phyloP scores from a whole-genome alignment of 495 filamentous ascomycete genomes.

The Geoglossum glabrum region DNA sequence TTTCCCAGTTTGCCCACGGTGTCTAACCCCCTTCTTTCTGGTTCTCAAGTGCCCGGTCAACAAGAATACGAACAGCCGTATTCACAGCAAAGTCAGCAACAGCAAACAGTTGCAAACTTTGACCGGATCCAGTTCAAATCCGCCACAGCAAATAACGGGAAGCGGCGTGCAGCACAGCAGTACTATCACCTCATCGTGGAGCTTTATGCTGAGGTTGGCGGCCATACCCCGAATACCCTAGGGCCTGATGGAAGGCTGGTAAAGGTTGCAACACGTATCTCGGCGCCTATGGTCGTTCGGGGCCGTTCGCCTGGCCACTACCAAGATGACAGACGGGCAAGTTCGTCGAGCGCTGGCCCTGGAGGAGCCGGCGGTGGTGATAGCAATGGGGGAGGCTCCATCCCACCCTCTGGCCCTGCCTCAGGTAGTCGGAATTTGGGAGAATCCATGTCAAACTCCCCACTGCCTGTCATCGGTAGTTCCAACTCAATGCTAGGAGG shows the following conservation, averaged over 20 bases:
- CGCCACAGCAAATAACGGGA: constrained; percentile 91
- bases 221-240: constrained; percentile 11
- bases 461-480: not conserved
- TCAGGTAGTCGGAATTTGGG: constrained; percentile 7
- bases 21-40: constrained; percentile 10
- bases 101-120: constrained; percentile 41
- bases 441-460: constrained; percentile 7
- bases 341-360: constrained; percentile 49
- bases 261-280: constrained; percentile 61
- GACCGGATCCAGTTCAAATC: constrained; percentile 94
- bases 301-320: constrained; percentile 89
- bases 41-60: not conserved
- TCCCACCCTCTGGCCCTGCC: not conserved
- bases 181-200: constrained; percentile 88
- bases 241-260: constrained; percentile 33
- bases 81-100: constrained; percentile 9
- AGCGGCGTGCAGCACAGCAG: constrained; percentile 75
- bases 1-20: constrained; percentile 10
- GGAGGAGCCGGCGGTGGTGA: constrained; percentile 35
- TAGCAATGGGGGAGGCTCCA: constrained; percentile 17
- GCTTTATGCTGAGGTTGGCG: constrained; percentile 52
- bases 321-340: constrained; percentile 58
- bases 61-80: constrained; percentile 23
- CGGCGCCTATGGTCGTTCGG: constrained; percentile 78
- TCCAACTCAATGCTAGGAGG: constrained; percentile 2